Conservation (phyloP, 2,329 filamentous ascomycete species). For the Sarocladium oryzae region DNA sequence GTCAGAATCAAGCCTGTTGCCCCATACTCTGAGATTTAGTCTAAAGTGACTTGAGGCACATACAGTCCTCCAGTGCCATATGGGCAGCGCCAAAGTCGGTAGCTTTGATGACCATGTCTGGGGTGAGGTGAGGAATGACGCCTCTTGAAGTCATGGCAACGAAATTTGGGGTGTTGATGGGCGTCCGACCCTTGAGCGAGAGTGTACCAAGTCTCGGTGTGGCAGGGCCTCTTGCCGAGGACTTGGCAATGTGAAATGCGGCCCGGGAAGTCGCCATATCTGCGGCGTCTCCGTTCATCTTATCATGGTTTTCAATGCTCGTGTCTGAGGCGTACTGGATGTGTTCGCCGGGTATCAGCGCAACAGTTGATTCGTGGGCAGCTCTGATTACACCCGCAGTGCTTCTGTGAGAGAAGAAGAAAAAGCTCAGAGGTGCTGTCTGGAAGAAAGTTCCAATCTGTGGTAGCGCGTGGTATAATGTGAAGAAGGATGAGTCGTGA, state of each 20-base stretch:
- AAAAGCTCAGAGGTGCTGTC: too few species aligned
- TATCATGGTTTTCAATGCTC: neutral
- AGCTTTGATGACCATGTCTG: conserved; percentile 67
- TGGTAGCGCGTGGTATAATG: neutral
- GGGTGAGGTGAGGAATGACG: conserved; percentile 78
- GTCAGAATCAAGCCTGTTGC: neutral
- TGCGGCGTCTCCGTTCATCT: conserved; percentile 14
- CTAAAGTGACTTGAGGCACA: conserved; percentile 24
- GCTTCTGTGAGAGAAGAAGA: too few species aligned
- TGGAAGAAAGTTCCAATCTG: too few species aligned
- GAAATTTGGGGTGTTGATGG: conserved; percentile 78
- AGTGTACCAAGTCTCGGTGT: conserved; percentile 63
- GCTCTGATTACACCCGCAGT: too few species aligned
- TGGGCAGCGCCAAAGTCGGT: conserved; percentile 65
- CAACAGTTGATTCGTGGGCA: neutral
- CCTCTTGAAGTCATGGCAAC: conserved; percentile 77
- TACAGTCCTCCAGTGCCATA: conserved; percentile 88
- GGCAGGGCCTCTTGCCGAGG: conserved; percentile 29
- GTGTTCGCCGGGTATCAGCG: neutral
- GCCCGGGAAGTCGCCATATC: conserved; percentile 18
- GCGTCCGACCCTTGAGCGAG: conserved; percentile 50
- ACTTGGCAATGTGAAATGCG: conserved; percentile 41
- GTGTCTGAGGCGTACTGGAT: neutral
- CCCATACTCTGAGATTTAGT: too few species aligned
- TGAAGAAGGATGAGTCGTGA: neutral